phyloP scores from a whole-genome alignment of 2,329 filamentous ascomycete genomes.

The Dothideomycetidae sp. region DNA sequence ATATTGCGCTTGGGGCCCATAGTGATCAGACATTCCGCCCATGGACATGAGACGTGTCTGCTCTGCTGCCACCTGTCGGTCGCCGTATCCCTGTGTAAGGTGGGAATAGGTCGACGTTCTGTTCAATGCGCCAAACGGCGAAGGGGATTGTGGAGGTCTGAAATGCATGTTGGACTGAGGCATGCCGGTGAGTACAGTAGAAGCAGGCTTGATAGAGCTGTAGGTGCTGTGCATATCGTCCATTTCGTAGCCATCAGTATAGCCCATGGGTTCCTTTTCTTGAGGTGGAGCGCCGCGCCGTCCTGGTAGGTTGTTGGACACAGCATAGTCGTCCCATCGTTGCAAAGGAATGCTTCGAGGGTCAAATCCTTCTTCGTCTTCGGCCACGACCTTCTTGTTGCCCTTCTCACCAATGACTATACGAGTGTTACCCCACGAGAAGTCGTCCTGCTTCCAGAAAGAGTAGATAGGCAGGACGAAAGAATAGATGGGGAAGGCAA shows the following conservation, averaged over 20 bases:
- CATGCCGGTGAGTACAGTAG: slow-evolving; percentile 78
- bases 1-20: slow-evolving; percentile 24
- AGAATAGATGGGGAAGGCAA: slow-evolving; percentile 91
- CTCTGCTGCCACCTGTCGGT: slow-evolving; percentile 29
- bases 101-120: slow-evolving; percentile 61
- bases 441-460: slow-evolving; percentile 99
- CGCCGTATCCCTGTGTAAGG: slow-evolving; percentile 23
- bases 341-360: slow-evolving; percentile 86
- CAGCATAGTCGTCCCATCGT: slow-evolving; percentile 92
- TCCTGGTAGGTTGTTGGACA: slow-evolving; percentile 74
- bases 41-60: slow-evolving; percentile 45
- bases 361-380: slow-evolving; percentile 73
- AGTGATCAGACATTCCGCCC: slow-evolving; percentile 38
- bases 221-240: slow-evolving; percentile 97
- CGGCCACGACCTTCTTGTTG: slow-evolving; percentile 74
- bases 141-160: slow-evolving; percentile 58
- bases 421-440: slow-evolving; percentile 97
- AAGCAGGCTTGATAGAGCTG: slow-evolving; percentile 74
- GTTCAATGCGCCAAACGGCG: slow-evolving; percentile 51
- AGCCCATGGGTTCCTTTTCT: slow-evolving; percentile 40
- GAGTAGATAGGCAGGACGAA: slow-evolving; percentile 88
- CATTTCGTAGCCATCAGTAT: slow-evolving; percentile 63
- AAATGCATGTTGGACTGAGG: slow-evolving; percentile 23
- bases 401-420: slow-evolving; percentile 92
- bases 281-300: slow-evolving; percentile 56